Percentiles rank a stretch among this genome's conserved stretches.
These are phyloP conservation scores for Penicillium thymicola DNA, from an alignment of 2,329 filamentous ascomycete species.

Conservation along the genomic window DNA sequence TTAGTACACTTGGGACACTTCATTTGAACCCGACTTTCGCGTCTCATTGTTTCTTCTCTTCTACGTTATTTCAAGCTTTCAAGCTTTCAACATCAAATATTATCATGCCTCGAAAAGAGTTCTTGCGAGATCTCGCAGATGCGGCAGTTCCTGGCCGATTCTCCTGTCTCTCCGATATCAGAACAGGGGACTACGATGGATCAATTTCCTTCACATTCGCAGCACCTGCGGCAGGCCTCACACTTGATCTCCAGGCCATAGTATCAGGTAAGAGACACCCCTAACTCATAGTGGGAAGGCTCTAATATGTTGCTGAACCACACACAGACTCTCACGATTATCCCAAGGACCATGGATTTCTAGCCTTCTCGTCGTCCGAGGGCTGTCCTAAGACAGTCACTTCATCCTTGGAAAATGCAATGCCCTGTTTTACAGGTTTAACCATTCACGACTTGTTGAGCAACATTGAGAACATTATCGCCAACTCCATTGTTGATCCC, in stretches of 20 bases:
- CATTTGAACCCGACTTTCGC: background rate
- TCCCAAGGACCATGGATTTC: conserved; percentile 52
- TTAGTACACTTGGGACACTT: background rate
- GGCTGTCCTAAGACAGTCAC: conserved; percentile 27
- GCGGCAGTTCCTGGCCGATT: conserved; percentile 40
- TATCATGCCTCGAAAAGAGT: conserved; percentile 64
- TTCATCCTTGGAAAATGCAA: conserved; percentile 44
- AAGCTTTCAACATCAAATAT: background rate
- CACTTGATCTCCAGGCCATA: conserved; percentile 38
- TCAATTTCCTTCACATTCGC: conserved; percentile 63
- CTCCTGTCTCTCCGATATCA: conserved; percentile 53
- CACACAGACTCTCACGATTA: conserved; percentile 57
- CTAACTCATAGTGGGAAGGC: background rate
- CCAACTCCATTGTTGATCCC: conserved; percentile 19
- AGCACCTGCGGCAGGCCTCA: conserved; percentile 11
- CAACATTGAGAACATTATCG: conserved; percentile 43
- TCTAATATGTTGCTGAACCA: conserved; percentile 13
- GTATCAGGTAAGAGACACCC: conserved; percentile 35
- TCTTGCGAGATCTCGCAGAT: conserved; percentile 56
- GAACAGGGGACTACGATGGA: conserved; percentile 66
- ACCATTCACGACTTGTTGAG: conserved; percentile 50
- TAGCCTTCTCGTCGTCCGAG: conserved; percentile 47
- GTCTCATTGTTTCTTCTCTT: background rate
- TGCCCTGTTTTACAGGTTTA: conserved; percentile 35
- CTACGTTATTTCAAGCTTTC: background rate